Evolutionary conservation across 1,284 basidiomycete species (phyloP).

Genomic region (Ustilago nuda): DNA sequence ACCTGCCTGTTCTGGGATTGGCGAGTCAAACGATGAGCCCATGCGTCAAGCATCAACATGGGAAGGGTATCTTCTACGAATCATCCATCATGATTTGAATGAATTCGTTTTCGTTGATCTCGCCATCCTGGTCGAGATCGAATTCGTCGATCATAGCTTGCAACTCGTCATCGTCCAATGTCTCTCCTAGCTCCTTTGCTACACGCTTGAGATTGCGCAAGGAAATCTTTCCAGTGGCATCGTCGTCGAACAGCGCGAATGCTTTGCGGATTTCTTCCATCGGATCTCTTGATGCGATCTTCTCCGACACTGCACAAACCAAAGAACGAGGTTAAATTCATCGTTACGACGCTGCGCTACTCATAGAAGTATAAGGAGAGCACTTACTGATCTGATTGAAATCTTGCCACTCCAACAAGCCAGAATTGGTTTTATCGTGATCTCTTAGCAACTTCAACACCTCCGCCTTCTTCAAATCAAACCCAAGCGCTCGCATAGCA

Average conservation of each 20-base stretch:
- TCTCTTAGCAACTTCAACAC: conserved; percentile 94
- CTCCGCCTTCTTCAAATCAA: conserved; percentile 98
- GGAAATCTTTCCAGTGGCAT: conserved; percentile 92
- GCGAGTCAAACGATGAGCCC: background rate
- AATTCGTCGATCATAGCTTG: conserved; percentile 99
- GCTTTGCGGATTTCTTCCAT: conserved; percentile 95
- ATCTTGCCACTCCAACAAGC: conserved; percentile 93
- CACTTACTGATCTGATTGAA: conserved; percentile 95
- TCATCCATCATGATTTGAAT: conserved; percentile 97
- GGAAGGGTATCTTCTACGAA: conserved; percentile 19
- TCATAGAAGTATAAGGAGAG: background rate
- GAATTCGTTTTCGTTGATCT: conserved; percentile 94
- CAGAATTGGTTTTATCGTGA: conserved; percentile 87
- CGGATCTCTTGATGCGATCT: conserved; percentile 91
- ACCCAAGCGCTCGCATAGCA: conserved; percentile 96
- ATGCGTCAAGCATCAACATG: background rate
- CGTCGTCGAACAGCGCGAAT: conserved; percentile 96
- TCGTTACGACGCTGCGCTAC: background rate
- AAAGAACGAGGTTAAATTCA: no score
- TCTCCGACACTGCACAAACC: conserved; percentile 82
- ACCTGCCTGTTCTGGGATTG: background rate
- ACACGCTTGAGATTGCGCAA: conserved; percentile 90
- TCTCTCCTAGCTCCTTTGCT: conserved; percentile 96
- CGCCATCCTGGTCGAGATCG: conserved; percentile 97
- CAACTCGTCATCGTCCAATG: conserved; percentile 96